Base-by-base conservation (phyloP, 306 rosid genomes). In the Vigna mungo region DNA sequence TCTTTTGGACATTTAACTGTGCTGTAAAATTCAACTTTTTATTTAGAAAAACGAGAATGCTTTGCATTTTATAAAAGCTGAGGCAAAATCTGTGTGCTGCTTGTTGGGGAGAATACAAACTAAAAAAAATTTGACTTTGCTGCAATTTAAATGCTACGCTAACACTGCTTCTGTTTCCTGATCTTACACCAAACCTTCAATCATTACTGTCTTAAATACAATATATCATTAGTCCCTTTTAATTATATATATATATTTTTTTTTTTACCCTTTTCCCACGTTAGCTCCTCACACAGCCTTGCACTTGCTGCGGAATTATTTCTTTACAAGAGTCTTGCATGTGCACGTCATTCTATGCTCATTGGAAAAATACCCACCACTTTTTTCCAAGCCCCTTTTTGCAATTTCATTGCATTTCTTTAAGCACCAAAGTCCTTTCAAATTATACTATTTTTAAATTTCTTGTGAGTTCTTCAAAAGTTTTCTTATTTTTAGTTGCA, bases 121-220 rank as follows among this genome's bases (percentile, higher is more conserved):
- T 39, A 5, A 60, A 72, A 67, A 25, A 37, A 51, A 61, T 55
- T 36, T 70, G 60, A 17, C 62, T 59, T 78, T 37, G 11, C 5
- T 16, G 15, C 14, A 60, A 58, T 58, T 74, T 21, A 34, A 60
- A 70, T 23, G 27, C 68, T 32, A 62, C 62, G 37, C 69, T 67
- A 75, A 83, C 61, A 21, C 81, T 52, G 77, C 76, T 30, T 49
- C 68, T 88, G 96, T 82, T 82, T 87, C 96, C 89, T 78, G 85
- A 78, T 88, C 85, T 76, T 65, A 56, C 83, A 76, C 87, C 85
- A 82, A 82, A 52, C 20, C 80, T 27, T 85, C 90, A 87, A 89
- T 85, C 77, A 89, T 87, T 79, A 81, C 78, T 36, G 49, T 39
- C 61, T 74, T 68, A 36, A 82, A 46, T 72, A 75, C 5, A 62